These are phyloP conservation scores for Russula emetica DNA, from an alignment of 768 basidiomycete genomes.

Conservation along the genomic window DNA sequence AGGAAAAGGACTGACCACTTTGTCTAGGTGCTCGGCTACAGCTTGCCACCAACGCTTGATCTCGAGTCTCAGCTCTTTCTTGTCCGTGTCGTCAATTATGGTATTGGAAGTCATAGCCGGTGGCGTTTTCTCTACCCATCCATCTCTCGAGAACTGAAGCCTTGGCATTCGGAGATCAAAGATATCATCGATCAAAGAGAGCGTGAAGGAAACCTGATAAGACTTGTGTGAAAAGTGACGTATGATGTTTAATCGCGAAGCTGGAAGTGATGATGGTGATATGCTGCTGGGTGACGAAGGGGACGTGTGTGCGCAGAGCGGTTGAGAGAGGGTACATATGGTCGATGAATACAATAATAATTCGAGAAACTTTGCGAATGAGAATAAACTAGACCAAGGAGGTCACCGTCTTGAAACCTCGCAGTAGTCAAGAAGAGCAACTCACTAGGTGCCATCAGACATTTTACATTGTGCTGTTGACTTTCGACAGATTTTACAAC, in stretches of 20 bases:
- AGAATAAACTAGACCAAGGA: slow-evolving; percentile 34
- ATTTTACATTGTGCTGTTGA: slow-evolving; percentile 37
- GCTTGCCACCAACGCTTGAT: slow-evolving; percentile 67
- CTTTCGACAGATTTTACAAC: slow-evolving; percentile 47
- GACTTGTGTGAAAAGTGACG: slow-evolving; percentile 41
- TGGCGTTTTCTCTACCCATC: slow-evolving; percentile 25
- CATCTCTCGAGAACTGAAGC: slow-evolving; percentile 47
- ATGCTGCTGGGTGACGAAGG: slow-evolving; percentile 23
- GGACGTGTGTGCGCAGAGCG: slow-evolving; percentile 22
- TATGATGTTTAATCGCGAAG: slow-evolving; percentile 37
- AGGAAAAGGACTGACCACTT: slow-evolving; percentile 42
- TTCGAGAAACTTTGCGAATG: slow-evolving; percentile 45
- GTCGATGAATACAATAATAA: slow-evolving; percentile 32
- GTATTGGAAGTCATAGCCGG: slow-evolving; percentile 1
- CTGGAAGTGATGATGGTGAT: slow-evolving; percentile 29
- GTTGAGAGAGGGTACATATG: slow-evolving; percentile 31
- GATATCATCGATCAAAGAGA: slow-evolving; percentile 49
- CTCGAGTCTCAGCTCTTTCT: slow-evolving; percentile 50
- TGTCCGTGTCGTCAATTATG: slow-evolving; percentile 38
- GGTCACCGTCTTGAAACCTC: slow-evolving; percentile 37
- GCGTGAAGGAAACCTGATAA: slow-evolving; percentile 41
- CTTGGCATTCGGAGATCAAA: slow-evolving; percentile 60
- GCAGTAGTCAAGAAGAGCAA: slow-evolving; percentile 36
- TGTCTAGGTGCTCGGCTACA: slow-evolving; percentile 55
- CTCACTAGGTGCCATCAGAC: slow-evolving; percentile 52